Conservation (phyloP, 306 rosid genomes). For the Prunus kanzakura region DNA sequence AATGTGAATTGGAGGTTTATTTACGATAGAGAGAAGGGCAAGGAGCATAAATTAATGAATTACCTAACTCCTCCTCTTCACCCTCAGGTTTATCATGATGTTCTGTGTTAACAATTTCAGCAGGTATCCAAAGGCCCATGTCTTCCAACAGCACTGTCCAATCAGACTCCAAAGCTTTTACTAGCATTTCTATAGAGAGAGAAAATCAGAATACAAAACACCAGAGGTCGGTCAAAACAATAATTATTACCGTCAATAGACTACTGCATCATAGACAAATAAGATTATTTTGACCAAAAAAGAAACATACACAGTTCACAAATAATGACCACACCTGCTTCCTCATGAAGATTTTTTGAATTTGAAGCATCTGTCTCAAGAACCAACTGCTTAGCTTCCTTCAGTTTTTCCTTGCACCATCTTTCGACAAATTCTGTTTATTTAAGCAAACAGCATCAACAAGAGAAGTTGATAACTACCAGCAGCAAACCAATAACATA, state of each 20-base stretch:
- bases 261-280: not conserved
- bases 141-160: conserved; percentile 68
- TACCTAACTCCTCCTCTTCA: conserved; percentile 53
- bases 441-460: conserved; percentile 2
- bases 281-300: conserved; percentile 6
- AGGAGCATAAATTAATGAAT: not conserved
- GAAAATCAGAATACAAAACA: conserved; percentile 14
- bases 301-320: not conserved
- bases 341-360: conserved; percentile 47
- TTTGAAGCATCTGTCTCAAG: conserved; percentile 25
- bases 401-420: conserved; percentile 77
- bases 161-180: conserved; percentile 72
- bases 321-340: conserved; percentile 57
- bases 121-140: conserved; percentile 88
- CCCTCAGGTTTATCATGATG: conserved; percentile 81
- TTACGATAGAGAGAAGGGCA: not conserved
- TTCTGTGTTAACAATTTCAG: conserved; percentile 46
- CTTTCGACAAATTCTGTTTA: conserved; percentile 64
- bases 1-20: not conserved
- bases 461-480: conserved; percentile 10
- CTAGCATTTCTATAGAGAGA: conserved; percentile 50
- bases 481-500: conserved; percentile 6
- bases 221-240: not conserved
- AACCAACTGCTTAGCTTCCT: conserved; percentile 48
- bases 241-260: conserved; percentile 6